Conservation (phyloP, 345 rosid genomes). For the rapeseed (Brassica napus) region DNA sequence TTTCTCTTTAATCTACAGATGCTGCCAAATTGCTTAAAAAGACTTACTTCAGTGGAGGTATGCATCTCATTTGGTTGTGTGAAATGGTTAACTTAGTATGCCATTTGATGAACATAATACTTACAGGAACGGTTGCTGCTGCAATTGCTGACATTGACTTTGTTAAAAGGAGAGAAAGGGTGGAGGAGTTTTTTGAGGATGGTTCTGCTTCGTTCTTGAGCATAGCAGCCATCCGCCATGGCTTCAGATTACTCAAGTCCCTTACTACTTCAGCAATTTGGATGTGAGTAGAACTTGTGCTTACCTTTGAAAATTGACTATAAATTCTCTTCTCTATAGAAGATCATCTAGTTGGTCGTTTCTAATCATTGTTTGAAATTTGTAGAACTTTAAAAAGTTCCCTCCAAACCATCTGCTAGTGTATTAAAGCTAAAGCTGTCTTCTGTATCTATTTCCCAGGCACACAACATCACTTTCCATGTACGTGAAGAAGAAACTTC, state of each 20-base stretch:
- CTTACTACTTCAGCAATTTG: conserved; percentile 64
- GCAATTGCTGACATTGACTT: conserved; percentile 93
- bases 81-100: conserved; percentile 10
- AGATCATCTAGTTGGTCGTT: conserved; percentile 6
- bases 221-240: conserved; percentile 79
- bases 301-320: neutral
- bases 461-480: conserved; percentile 69
- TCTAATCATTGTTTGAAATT: neutral
- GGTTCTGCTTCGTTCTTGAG: conserved; percentile 85
- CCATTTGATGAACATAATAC: conserved; percentile 10
- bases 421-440: conserved; percentile 24
- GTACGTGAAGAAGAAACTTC: conserved; percentile 67
- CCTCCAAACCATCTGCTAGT: conserved; percentile 21
- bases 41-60: conserved; percentile 96
- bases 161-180: conserved; percentile 80
- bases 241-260: conserved; percentile 74
- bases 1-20: conserved; percentile 48
- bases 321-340: neutral
- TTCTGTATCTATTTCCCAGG: conserved; percentile 46
- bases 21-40: conserved; percentile 82
- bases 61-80: conserved; percentile 29
- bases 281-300: conserved; percentile 49
- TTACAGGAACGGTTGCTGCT: conserved; percentile 89
- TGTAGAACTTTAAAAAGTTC: neutral
- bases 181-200: conserved; percentile 91